Evolutionary conservation across 768 basidiomycete species (phyloP), one percentile per base, ranked within the genome.

Genomic region (Favolaschia claudopus): DNA sequence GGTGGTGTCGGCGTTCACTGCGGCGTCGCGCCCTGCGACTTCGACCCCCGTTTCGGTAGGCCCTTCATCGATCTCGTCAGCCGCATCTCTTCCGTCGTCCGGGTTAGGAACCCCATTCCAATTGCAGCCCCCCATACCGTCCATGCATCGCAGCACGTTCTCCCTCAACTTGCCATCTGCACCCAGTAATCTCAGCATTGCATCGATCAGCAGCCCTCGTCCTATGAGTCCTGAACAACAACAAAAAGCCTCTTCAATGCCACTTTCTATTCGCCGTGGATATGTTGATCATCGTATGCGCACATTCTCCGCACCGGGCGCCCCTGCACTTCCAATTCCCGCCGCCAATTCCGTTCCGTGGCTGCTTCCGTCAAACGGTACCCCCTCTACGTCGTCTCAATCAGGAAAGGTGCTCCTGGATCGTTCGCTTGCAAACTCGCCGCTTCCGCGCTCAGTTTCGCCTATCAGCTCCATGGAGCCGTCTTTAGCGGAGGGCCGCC

Each of bases 271-370:
- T 15, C 62, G 62, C 24, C 62, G 62, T 12, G 62, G 62, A 7
- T 51, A 64, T 38, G 54, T 49, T 14, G 65, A 69, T 28, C 50
- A 63, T 17, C 62, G 69, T 5, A 22, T 62, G 39, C 59, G 68
- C 37, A 70, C 68, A 6, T 49, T 70, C n/a, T 69, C 70, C 5
- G 65, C 58, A 14, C 65, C 70, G 22, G 40, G 45, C 45, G 58
- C 55, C 27, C 25, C 45, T 8, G 22, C n/a, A 22, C 17, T 39
- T 10, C 39, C 38, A n/a, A n/a, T n/a, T n/a, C 15, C 32, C 36
- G 20, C 33, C 19, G 19, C 24, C 46, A 22, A 17, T 13, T 15
- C 46, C 15, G 28, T 48, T 10, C 29, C 52, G 22, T 58, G 51
- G 52, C 42, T 58, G 4, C 38, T 53, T 31, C 60, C 64, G 33